A percentile compares a stretch with the other conserved stretches of the same genome.
phyloP scores from a whole-genome alignment of 2,329 filamentous ascomycete species.

The Colletotrichum navitas region DNA sequence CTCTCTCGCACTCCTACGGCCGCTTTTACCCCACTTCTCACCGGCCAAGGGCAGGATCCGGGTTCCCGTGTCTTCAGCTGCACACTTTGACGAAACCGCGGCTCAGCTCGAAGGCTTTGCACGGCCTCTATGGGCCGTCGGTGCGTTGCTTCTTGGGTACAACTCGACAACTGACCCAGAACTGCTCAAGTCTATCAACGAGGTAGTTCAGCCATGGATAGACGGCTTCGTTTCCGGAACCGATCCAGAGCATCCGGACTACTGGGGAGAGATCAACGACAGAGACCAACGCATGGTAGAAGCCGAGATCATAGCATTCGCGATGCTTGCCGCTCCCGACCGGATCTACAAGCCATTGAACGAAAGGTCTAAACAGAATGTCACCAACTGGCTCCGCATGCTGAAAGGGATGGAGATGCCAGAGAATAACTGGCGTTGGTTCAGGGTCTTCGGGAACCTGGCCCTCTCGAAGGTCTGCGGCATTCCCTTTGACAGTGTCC shows the following conservation, averaged over 20 bases:
- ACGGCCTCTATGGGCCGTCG: constrained; percentile 53
- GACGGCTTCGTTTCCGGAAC: constrained; percentile 50
- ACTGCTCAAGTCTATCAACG: constrained; percentile 11
- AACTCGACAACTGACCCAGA: constrained; percentile 26
- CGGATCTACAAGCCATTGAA: constrained; percentile 50
- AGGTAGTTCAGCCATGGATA: constrained; percentile 48
- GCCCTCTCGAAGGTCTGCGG: constrained; percentile 58
- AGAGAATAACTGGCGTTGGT: constrained; percentile 65
- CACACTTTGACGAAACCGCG: constrained; percentile 59
- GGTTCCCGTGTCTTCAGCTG: constrained; percentile 53
- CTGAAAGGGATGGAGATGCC: constrained; percentile 62
- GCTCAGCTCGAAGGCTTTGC: constrained; percentile 62
- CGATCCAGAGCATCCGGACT: constrained; percentile 53
- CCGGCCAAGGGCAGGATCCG: constrained; percentile 51
- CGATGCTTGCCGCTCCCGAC: constrained; percentile 58
- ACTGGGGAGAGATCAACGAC: constrained; percentile 61
- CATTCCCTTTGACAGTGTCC: constrained; percentile 50
- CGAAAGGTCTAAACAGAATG: constrained; percentile 49
- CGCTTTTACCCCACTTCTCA: constrained; percentile 52
- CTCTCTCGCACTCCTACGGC: constrained; percentile 51
- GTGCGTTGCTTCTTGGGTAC: constrained; percentile 58
- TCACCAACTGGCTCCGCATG: constrained; percentile 56
- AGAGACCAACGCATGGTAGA: constrained; percentile 68
- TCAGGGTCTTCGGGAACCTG: constrained; percentile 63
- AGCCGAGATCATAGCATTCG: constrained; percentile 63